phyloP scores from a whole-genome alignment of 306 rosid genomes.

The Dryas drummondii region DNA sequence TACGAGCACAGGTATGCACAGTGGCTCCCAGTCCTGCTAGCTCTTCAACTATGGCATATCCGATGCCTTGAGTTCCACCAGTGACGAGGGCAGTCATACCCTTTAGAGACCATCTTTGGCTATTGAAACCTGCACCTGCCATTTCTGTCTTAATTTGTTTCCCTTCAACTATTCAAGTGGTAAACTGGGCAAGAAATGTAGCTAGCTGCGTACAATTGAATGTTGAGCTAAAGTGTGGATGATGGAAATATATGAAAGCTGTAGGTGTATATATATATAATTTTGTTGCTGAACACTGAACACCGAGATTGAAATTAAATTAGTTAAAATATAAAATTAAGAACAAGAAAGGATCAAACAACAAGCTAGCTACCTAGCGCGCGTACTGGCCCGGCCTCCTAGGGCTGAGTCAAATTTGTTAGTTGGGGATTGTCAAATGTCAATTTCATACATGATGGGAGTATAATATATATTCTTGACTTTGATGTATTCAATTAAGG shows the following conservation, averaged over 20 bases:
- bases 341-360: not conserved
- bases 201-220: not conserved
- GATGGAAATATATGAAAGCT: no score
- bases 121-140: constrained; percentile 3
- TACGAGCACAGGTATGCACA: constrained; percentile 47
- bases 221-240: no score
- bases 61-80: constrained; percentile 43
- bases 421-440: not conserved
- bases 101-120: constrained; percentile 49
- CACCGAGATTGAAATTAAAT: not conserved
- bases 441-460: not conserved
- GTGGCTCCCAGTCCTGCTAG: constrained; percentile 45
- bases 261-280: not conserved
- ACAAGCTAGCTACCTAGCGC: not conserved
- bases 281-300: not conserved
- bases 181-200: not conserved
- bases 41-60: constrained; percentile 48
- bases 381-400: not conserved
- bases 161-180: not conserved
- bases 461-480: no score
- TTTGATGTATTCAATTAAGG: no score
- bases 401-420: not conserved
- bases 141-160: not conserved
- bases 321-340: not conserved
- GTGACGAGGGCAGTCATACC: constrained; percentile 55